Conservation (phyloP, 2,329 filamentous ascomycete genomes). For the Aspergillus pseudotamarii region DNA sequence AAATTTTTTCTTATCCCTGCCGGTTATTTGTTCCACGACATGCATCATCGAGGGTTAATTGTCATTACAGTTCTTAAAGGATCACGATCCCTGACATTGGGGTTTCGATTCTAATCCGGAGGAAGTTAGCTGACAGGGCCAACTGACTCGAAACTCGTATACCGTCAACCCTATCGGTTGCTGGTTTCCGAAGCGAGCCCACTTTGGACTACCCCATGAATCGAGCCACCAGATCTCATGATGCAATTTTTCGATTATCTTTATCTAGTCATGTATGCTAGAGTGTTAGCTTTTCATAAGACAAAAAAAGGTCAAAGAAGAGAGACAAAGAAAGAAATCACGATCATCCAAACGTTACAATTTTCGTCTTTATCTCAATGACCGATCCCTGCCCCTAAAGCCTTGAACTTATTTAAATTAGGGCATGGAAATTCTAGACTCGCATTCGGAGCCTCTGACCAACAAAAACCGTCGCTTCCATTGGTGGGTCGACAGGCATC, state of each 20-base stretch:
- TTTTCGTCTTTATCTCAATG: background rate
- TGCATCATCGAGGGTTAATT: background rate
- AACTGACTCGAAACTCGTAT: background rate
- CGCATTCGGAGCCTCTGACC: background rate
- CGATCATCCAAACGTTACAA: background rate
- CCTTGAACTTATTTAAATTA: background rate
- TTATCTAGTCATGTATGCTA: background rate
- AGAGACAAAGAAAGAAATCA: background rate
- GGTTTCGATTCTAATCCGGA: background rate
- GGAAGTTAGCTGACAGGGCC: background rate
- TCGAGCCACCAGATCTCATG: background rate
- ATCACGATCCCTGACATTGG: background rate
- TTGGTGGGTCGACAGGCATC: background rate
- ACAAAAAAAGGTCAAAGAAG: too few species aligned
- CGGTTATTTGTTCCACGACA: background rate
- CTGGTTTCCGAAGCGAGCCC: background rate
- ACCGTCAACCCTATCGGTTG: background rate
- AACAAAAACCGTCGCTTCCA: background rate
- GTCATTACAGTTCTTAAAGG: background rate
- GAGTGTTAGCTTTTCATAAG: background rate
- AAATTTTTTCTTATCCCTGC: background rate
- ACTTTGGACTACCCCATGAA: background rate
- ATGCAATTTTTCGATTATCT: background rate
- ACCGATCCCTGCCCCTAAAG: too few species aligned
- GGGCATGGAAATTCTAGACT: background rate